These are phyloP conservation scores for Candida ulmi DNA, from an alignment of 805 yeast genomes.

Conservation along the genomic window DNA sequence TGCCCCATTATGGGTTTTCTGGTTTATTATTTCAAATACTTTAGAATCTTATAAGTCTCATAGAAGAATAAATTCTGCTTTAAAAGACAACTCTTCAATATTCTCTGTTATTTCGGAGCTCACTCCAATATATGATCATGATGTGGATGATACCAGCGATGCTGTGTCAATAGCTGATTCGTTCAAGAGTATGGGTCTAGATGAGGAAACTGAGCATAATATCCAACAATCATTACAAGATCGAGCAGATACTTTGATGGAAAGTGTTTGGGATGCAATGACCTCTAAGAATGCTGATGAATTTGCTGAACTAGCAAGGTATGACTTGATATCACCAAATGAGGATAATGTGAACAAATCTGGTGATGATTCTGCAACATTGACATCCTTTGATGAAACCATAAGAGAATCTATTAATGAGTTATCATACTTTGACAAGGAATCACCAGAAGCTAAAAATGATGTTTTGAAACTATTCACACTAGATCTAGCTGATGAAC, in stretches of 20 bases:
- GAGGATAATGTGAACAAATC: constrained; percentile 11
- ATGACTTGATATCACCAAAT: constrained; percentile 6
- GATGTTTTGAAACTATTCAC: constrained; percentile 20
- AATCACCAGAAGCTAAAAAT: constrained; percentile 13
- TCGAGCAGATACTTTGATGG: constrained; percentile 59
- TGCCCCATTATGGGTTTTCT: constrained; percentile 61
- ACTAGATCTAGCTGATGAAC: constrained; percentile 35
- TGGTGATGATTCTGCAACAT: background rate
- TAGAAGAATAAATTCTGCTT: constrained; percentile 28
- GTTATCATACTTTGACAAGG: constrained; percentile 22
- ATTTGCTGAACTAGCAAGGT: constrained; percentile 15
- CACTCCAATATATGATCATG: background rate
- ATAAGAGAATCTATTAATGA: constrained; percentile 23
- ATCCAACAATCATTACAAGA: constrained; percentile 45
- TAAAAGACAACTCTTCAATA: constrained; percentile 22
- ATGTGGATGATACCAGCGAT: constrained; percentile 8
- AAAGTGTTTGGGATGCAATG: constrained; percentile 56
- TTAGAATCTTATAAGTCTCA: constrained; percentile 36
- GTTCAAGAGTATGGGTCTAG: constrained; percentile 10
- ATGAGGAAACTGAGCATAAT: constrained; percentile 19
- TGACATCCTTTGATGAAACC: constrained; percentile 12
- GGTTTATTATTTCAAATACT: constrained; percentile 42
- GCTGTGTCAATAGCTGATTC: constrained; percentile 10
- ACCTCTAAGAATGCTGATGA: constrained; percentile 28
- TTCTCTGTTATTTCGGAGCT: constrained; percentile 17